These are phyloP conservation scores for Colletotrichum navitas DNA, from an alignment of 2,329 filamentous ascomycete species.

Conservation along the genomic window DNA sequence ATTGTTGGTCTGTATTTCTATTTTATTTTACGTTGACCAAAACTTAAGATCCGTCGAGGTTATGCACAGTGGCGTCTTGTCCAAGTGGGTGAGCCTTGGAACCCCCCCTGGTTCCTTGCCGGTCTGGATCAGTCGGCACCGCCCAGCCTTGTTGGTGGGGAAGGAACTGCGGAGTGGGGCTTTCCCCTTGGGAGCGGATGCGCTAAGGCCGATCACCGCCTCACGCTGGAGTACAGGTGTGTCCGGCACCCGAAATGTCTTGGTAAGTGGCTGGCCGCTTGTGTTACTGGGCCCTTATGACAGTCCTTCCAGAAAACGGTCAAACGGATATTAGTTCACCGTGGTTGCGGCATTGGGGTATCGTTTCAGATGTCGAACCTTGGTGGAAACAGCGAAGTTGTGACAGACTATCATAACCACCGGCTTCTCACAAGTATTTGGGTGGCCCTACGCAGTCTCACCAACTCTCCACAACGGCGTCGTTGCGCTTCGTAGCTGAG, in stretches of 20 bases:
- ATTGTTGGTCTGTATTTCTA: neutral
- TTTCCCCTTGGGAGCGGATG: conserved; percentile 25
- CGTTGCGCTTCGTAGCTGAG: conserved; percentile 30
- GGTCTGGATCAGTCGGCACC: conserved; percentile 40
- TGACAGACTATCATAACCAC: neutral
- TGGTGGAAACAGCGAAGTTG: neutral
- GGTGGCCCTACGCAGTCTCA: neutral
- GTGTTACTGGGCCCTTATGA: neutral
- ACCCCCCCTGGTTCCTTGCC: conserved; percentile 10
- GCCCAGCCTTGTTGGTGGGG: conserved; percentile 38
- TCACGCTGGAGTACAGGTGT: conserved; percentile 3
- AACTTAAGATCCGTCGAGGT: neutral
- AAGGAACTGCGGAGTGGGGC: conserved; percentile 34
- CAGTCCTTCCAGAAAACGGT: neutral
- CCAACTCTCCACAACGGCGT: conserved; percentile 26
- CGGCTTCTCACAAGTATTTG: neutral
- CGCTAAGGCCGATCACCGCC: conserved; percentile 37
- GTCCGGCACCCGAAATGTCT: neutral
- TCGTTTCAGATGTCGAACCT: neutral
- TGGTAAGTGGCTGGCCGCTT: neutral
- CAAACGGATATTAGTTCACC: neutral
- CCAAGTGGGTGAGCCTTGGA: conserved; percentile 3
- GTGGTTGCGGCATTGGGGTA: neutral
- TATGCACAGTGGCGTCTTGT: neutral
- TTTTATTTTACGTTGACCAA: neutral